Evolutionary conservation across 1,284 basidiomycete species (phyloP).

Genomic region (Rhodotorula mucilaginosa): DNA sequence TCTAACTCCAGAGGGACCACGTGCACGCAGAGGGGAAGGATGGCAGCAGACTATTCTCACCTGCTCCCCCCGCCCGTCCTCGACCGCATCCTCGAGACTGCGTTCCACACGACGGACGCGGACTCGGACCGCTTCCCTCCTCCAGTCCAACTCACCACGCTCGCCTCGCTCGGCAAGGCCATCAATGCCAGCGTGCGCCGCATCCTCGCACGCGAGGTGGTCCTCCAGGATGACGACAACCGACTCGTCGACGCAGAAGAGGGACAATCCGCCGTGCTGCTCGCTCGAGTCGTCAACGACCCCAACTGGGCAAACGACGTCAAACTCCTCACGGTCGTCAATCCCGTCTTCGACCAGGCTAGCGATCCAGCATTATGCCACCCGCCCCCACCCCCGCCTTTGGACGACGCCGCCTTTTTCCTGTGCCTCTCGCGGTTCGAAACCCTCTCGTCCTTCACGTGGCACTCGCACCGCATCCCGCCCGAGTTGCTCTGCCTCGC

Average conservation of each 20-base stretch:
- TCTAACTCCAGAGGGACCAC: too few relatives aligned
- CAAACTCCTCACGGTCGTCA: background rate
- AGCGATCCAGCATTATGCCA: too few relatives aligned
- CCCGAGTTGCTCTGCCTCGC: slow-evolving; percentile 30
- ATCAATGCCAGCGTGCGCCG: background rate
- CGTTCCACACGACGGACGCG: background rate
- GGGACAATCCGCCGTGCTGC: background rate
- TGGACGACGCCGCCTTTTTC: slow-evolving; percentile 24
- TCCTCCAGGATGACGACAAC: slow-evolving; percentile 28
- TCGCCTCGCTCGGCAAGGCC: background rate
- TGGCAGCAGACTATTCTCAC: background rate
- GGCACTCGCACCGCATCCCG: slow-evolving; percentile 27
- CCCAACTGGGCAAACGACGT: background rate
- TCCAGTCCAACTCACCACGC: background rate
- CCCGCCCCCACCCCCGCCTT: slow-evolving; percentile 1
- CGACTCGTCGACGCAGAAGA: slow-evolving; percentile 19
- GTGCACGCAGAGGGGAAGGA: too few relatives aligned
- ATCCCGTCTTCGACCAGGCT: background rate
- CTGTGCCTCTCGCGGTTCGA: slow-evolving; percentile 18
- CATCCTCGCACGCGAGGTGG: background rate
- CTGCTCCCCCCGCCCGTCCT: slow-evolving; percentile 12
- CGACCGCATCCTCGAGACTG: slow-evolving; percentile 22
- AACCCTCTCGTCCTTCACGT: slow-evolving; percentile 26
- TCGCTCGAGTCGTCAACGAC: background rate
- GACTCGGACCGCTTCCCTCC: background rate